A percentile compares a stretch with the other conserved stretches of the same genome.
These are phyloP conservation scores for Blastobotrys robertii DNA, from an alignment of 805 yeast species.

Conservation along the genomic window DNA sequence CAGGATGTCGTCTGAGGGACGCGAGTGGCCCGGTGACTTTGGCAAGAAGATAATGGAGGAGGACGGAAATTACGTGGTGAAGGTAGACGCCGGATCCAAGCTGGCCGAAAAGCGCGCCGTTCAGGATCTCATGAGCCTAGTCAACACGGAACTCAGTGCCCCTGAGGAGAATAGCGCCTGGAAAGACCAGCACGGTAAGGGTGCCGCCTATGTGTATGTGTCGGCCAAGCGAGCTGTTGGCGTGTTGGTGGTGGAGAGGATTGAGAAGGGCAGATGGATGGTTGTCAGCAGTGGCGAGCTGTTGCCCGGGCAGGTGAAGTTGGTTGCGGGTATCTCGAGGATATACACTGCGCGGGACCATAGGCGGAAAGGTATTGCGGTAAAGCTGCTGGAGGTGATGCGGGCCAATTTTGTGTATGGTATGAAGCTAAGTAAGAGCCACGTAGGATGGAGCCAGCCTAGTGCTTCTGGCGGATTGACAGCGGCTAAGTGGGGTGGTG, in stretches of 20 bases:
- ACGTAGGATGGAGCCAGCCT: conserved; percentile 54
- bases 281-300: conserved; percentile 32
- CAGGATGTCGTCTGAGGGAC: conserved; percentile 33
- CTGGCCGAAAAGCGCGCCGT: conserved; percentile 20
- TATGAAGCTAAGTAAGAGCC: conserved; percentile 25
- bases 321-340: conserved; percentile 34
- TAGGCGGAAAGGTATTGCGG: conserved; percentile 39
- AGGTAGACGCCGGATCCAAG: conserved; percentile 18
- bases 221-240: conserved; percentile 21
- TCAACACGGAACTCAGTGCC: conserved; percentile 43
- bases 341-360: conserved; percentile 28
- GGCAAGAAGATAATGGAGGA: conserved; percentile 5
- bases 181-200: conserved; percentile 16
- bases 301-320: conserved; percentile 6
- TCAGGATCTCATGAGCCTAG: conserved; percentile 33
- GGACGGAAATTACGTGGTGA: conserved; percentile 15
- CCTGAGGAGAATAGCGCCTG: conserved; percentile 27
- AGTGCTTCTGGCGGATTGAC: conserved; percentile 43
- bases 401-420: conserved; percentile 37
- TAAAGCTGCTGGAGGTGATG: conserved; percentile 31
- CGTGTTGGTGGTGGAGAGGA: conserved; percentile 17
- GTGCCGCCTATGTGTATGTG: conserved; percentile 33
- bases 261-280: conserved; percentile 9
- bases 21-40: conserved; percentile 28
- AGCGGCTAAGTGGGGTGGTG: conserved; percentile 27